These are phyloP conservation scores for Termitomyces sp. DNA, from an alignment of 768 basidiomycete species.

Conservation along the genomic window DNA sequence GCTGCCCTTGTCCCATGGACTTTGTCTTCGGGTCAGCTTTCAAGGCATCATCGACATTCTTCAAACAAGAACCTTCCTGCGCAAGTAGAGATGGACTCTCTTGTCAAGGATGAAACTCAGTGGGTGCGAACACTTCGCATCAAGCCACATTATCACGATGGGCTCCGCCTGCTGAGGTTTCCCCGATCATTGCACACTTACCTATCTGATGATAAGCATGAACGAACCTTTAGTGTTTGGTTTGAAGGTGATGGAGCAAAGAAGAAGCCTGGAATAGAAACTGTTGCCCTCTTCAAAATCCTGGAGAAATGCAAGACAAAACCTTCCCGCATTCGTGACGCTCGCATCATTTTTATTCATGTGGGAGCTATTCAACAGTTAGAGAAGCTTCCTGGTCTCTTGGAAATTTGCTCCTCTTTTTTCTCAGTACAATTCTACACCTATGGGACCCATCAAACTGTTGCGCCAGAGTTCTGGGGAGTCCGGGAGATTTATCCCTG, in stretches of 20 bases:
- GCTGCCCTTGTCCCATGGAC: constrained; percentile 48
- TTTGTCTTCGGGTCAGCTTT: constrained; percentile 30
- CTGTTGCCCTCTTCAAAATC: constrained; percentile 36
- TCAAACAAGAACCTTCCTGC: constrained; percentile 11
- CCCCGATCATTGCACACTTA: constrained; percentile 46
- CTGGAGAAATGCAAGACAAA: constrained; percentile 42
- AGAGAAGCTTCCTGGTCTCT: constrained; percentile 45
- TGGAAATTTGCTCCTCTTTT: constrained; percentile 39
- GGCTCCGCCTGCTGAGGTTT: constrained; percentile 43
- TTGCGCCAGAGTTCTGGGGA: constrained; percentile 55
- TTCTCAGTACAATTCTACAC: constrained; percentile 57
- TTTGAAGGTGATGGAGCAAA: constrained; percentile 28
- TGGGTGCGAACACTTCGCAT: constrained; percentile 21
- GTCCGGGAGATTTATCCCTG: constrained; percentile 64
- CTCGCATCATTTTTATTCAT: constrained; percentile 63
- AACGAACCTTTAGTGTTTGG: constrained; percentile 50
- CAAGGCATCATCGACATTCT: constrained; percentile 22
- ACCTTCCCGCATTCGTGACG: constrained; percentile 32
- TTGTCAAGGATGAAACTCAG: constrained; percentile 12
- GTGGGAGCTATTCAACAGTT: constrained; percentile 50
- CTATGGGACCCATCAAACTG: constrained; percentile 60
- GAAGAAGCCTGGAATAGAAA: constrained; percentile 36
- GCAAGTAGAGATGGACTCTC: constrained; percentile 17
- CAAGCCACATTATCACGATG: constrained; percentile 31
- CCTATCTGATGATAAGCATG: constrained; percentile 27